phyloP scores from a whole-genome alignment of 306 rosid genomes.

The Arachis stenosperma region DNA sequence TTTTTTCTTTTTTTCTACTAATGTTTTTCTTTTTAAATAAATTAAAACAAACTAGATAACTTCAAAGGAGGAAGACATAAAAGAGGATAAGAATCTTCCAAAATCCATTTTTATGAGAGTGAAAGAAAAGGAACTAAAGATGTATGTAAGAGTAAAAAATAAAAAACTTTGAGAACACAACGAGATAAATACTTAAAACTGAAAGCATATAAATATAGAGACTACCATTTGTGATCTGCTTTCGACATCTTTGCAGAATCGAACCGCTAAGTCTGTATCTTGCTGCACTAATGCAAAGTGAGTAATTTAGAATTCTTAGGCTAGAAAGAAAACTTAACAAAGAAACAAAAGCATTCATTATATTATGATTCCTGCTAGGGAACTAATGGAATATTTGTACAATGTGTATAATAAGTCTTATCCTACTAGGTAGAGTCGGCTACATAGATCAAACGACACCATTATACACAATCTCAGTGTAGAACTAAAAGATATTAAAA shows the following conservation, averaged over 20 bases:
- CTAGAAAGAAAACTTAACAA: slow-evolving; percentile 26
- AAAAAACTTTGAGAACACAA: not conserved
- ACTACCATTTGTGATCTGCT: slow-evolving; percentile 83
- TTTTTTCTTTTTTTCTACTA: not conserved
- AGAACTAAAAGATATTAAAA: too few species aligned
- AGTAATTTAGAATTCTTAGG: slow-evolving; percentile 33
- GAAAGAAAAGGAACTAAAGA: slow-evolving; percentile 16
- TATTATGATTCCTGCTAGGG: too few species aligned
- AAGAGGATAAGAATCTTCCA: slow-evolving; percentile 3
- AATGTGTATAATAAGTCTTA: too few species aligned
- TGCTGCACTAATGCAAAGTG: slow-evolving; percentile 52
- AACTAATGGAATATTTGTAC: too few species aligned
- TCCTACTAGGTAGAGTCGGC: too few species aligned
- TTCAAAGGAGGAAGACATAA: not conserved
- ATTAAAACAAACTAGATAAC: not conserved
- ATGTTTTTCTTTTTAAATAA: not conserved
- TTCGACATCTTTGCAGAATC: slow-evolving; percentile 95
- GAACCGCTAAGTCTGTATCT: slow-evolving; percentile 75
- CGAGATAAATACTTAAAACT: slow-evolving; percentile 24
- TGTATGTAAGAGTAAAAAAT: not conserved
- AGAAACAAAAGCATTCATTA: slow-evolving; percentile 2
- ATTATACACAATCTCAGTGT: too few species aligned
- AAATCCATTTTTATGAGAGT: not conserved
- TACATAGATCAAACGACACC: too few species aligned
- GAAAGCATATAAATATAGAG: slow-evolving; percentile 37